A percentile compares a stretch with the other conserved stretches of the same genome.
These are phyloP conservation scores for Termitomyces sp. DNA, from an alignment of 768 basidiomycete species.

Conservation along the genomic window DNA sequence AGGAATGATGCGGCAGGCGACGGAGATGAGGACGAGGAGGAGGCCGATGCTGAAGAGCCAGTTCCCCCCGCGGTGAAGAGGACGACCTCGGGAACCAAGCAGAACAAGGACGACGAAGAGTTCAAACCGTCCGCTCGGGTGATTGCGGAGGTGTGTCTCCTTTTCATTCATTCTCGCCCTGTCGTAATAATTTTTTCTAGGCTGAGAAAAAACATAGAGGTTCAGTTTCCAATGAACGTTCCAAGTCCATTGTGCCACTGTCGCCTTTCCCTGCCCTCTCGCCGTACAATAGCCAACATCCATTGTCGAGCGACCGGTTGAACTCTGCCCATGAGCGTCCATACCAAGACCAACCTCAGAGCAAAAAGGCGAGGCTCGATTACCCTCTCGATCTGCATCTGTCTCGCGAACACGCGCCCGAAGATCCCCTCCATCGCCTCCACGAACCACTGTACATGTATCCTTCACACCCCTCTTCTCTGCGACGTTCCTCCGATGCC, in stretches of 20 bases:
- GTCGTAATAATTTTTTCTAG: background rate
- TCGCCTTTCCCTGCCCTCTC: conserved; percentile 9
- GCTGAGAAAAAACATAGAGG: conserved; percentile 1
- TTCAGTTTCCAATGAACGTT: conserved; percentile 3
- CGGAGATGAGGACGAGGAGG: conserved; percentile 26
- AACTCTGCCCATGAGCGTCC: conserved; percentile 18
- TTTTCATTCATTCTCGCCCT: background rate
- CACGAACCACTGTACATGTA: conserved; percentile 9
- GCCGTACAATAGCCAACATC: conserved; percentile 12
- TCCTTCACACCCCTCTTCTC: background rate
- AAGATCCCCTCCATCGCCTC: conserved; percentile 1
- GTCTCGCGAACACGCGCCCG: conserved; percentile 7
- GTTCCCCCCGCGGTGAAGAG: conserved; percentile 2
- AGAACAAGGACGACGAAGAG: conserved; percentile 9
- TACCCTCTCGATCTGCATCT: conserved; percentile 2
- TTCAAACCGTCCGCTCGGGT: conserved; percentile 7
- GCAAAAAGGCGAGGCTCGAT: conserved; percentile 17
- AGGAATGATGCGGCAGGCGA: conserved; percentile 18
- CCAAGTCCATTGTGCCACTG: conserved; percentile 1
- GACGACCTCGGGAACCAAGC: background rate
- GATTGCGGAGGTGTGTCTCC: conserved; percentile 8
- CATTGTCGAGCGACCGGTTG: conserved; percentile 18
- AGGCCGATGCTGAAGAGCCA: conserved; percentile 10
- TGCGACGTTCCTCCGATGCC: conserved; percentile 1
- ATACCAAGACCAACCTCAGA: conserved; percentile 14